These are phyloP conservation scores for Ogataea pini DNA, from an alignment of 805 yeast genomes.

Conservation along the genomic window DNA sequence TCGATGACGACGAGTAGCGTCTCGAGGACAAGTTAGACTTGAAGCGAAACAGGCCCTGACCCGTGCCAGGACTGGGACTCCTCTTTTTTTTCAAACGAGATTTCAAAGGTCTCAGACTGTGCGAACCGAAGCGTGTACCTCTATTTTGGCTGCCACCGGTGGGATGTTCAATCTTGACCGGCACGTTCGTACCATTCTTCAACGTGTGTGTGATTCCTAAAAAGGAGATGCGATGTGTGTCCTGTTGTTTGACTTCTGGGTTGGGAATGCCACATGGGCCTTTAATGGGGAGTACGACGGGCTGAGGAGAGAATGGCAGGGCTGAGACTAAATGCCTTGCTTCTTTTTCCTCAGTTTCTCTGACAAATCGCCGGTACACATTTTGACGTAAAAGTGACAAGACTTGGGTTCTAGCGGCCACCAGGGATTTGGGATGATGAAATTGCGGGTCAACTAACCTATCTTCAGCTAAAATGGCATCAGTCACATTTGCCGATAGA, in stretches of 20 bases:
- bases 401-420: constrained; percentile 20
- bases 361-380: constrained; percentile 22
- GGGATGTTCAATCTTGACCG: background rate
- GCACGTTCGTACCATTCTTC: background rate
- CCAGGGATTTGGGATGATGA: constrained; percentile 21
- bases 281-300: background rate
- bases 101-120: constrained; percentile 15
- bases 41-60: constrained; percentile 12
- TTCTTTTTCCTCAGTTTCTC: constrained; percentile 11
- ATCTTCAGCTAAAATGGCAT: constrained; percentile 31
- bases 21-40: constrained; percentile 10
- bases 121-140: constrained; percentile 8
- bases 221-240: background rate
- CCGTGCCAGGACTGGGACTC: constrained; percentile 5
- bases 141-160: background rate
- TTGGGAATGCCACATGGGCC: constrained; percentile 16
- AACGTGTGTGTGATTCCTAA: background rate
- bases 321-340: background rate
- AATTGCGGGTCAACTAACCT: constrained; percentile 2
- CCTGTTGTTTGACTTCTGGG: constrained; percentile 2
- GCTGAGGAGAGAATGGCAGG: background rate
- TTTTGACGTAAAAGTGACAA: constrained; percentile 25
- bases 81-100: constrained; percentile 16
- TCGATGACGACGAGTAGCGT: constrained; percentile 13
- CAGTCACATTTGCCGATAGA: constrained; percentile 42